Evolutionary conservation across 1,284 basidiomycete genomes (phyloP), one percentile per base, ranked within the genome.

Genomic region (Vanrija pseudolonga): DNA sequence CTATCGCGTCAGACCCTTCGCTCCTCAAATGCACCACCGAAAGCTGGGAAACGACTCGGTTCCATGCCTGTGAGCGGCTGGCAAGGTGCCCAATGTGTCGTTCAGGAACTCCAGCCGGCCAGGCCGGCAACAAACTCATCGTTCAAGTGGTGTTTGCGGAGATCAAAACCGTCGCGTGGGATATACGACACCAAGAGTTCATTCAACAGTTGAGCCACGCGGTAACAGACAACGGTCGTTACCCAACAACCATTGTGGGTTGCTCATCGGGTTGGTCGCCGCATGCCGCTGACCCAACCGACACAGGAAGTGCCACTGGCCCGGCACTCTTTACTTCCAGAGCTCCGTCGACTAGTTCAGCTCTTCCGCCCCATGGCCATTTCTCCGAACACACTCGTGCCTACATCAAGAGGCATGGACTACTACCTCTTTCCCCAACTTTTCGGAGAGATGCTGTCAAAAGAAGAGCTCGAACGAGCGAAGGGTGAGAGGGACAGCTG

Each of bases 11-110:
- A 26, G 85, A 92, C 58, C 85, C 85, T 0, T 84, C 84, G 61
- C 78, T 94, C 15, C 77, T 79, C 6, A 68, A 76, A 0, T 82
- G 91, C 53, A 80, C 85, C 17, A 92, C 89, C 0, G 72, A 71
- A 4, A 84, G 91, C 28, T 70, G 79, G 6, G 65, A 71, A 0
- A 72, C 76, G 1, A 88, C 88, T 0, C 83, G 91, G 0, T 95
- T 96, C 66, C 93, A 97, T 67, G 91, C 92, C 0, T 97, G 93
- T 65, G 92, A 96, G 66, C 82, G 89, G 0, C 85, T 85, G 14
- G 32, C 32, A 4, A 32, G 32, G 32, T 32, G 32, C 14, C 32
- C 6, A 32, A 32, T 12, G 32, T 32, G 32, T 12, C 8, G 32
- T 14, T 32, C 32, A 15, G 2, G 12, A 12, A 9, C 9, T 4